These are phyloP conservation scores for Fusarium sulawesiense DNA, from an alignment of 2,329 filamentous ascomycete genomes.

Conservation along the genomic window DNA sequence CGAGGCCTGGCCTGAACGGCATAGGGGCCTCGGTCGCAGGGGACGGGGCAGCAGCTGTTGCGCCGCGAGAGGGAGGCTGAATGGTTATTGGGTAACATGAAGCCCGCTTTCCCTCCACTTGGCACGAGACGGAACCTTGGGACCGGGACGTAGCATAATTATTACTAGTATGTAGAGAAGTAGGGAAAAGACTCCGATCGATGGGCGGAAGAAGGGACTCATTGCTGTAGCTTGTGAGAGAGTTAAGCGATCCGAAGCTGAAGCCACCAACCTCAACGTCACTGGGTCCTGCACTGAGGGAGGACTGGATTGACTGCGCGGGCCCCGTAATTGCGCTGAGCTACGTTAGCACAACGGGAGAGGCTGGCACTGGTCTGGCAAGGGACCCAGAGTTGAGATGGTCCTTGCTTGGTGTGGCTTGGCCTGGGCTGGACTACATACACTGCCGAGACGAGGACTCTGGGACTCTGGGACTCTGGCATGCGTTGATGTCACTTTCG, in stretches of 20 bases:
- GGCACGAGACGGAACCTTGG: constrained; percentile 24
- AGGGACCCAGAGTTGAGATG: not conserved
- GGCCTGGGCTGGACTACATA: not conserved
- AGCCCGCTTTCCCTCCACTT: constrained; percentile 18
- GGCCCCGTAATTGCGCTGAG: not conserved
- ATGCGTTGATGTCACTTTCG: constrained; percentile 23
- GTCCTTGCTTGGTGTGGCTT: constrained; percentile 18
- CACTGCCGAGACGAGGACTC: constrained; percentile 15
- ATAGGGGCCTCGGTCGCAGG: constrained; percentile 20
- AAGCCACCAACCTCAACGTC: constrained; percentile 2
- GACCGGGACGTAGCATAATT: constrained; percentile 11
- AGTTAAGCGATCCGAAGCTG: not conserved
- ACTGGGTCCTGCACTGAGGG: not conserved
- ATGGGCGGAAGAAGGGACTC: not conserved
- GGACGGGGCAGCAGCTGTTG: constrained; percentile 32
- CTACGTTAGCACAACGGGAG: constrained; percentile 27
- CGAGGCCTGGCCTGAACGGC: constrained; percentile 19
- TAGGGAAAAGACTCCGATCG: constrained; percentile 5
- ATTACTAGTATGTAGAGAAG: not conserved
- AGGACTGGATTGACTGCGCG: constrained; percentile 1
- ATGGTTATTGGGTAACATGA: constrained; percentile 15
- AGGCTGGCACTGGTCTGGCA: constrained; percentile 22
- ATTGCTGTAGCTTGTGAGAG: not conserved
- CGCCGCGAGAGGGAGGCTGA: constrained; percentile 25
- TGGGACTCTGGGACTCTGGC: not conserved